A percentile compares a stretch with the other conserved stretches of the same genome.
phyloP scores from a whole-genome alignment of 352 stramenopile species.

The Phytophthora macrochlamydospora region DNA sequence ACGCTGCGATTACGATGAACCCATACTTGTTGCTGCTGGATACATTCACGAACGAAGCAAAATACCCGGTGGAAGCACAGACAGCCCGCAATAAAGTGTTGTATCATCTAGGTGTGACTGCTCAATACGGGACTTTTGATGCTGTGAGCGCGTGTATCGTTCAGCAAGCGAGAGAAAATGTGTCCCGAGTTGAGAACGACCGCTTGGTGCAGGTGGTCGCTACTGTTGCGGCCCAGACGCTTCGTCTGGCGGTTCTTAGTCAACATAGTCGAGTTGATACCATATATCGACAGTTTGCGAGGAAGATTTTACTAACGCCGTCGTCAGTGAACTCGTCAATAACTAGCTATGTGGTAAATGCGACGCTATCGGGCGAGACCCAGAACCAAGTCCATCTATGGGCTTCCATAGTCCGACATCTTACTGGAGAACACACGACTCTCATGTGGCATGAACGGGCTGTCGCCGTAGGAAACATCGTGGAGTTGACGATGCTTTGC shows the following conservation, averaged over 20 bases:
- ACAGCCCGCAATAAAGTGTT: slow-evolving; percentile 28
- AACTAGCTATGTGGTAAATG: slow-evolving; percentile 18
- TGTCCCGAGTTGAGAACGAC: slow-evolving; percentile 24
- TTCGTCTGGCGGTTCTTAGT: slow-evolving; percentile 13
- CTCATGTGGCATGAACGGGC: slow-evolving; percentile 41
- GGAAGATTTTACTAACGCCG: slow-evolving; percentile 33
- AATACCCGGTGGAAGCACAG: slow-evolving; percentile 28
- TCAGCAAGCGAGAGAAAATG: slow-evolving; percentile 16
- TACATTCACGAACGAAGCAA: slow-evolving; percentile 40
- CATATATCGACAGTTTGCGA: slow-evolving; percentile 30
- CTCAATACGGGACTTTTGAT: slow-evolving; percentile 36
- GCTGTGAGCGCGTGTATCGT: slow-evolving; percentile 38
- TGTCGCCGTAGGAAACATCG: slow-evolving; percentile 37
- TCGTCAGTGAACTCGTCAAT: slow-evolving; percentile 28
- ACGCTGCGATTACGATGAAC: slow-evolving; percentile 25
- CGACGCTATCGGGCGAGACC: slow-evolving; percentile 5
- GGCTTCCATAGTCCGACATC: slow-evolving; percentile 12
- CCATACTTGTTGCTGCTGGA: slow-evolving; percentile 60
- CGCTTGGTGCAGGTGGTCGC: slow-evolving; percentile 37
- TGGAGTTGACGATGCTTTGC: slow-evolving; percentile 37
- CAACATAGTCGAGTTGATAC: slow-evolving; percentile 5
- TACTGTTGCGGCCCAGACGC: slow-evolving; percentile 23
- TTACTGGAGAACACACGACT: not conserved
- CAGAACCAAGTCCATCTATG: slow-evolving; percentile 14
- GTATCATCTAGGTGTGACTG: slow-evolving; percentile 28